Conservation (phyloP, 257 asterid species). For the Datura wrightii region DNA sequence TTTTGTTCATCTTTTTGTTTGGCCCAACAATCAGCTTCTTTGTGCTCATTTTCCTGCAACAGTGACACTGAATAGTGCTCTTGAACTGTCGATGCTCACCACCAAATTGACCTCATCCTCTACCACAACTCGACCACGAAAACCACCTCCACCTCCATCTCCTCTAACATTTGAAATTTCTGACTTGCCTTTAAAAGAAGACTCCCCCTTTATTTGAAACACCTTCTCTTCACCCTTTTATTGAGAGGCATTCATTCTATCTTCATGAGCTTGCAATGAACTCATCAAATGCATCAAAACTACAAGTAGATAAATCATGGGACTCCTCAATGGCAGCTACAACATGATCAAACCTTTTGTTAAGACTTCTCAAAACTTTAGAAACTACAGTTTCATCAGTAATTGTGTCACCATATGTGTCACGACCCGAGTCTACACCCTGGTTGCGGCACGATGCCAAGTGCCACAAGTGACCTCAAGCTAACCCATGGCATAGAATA, state of each 20-base stretch:
- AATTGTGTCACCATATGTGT: background rate
- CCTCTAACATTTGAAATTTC: background rate
- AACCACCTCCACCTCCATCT: background rate
- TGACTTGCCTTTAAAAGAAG: no score
- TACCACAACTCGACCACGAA: background rate
- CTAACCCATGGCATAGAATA: no score
- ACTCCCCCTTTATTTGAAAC: background rate
- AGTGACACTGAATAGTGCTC: background rate
- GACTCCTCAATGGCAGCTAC: background rate
- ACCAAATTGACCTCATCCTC: background rate
- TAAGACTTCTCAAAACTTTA: background rate
- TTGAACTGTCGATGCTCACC: background rate
- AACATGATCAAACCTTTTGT: background rate
- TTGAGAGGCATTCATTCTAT: background rate
- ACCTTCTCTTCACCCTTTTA: background rate
- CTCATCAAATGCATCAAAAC: conserved; percentile 3
- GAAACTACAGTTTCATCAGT: no score
- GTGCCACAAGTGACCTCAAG: no score
- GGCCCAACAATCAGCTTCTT: background rate
- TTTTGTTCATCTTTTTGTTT: no score
- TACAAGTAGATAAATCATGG: background rate
- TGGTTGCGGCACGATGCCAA: no score
- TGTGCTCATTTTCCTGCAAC: conserved; percentile 24
- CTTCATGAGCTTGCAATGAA: background rate
- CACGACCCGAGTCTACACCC: no score